A percentile compares a stretch with the other conserved stretches of the same genome.
phyloP scores from a whole-genome alignment of 2,329 filamentous ascomycete genomes.

The Colletotrichum nymphaeae region DNA sequence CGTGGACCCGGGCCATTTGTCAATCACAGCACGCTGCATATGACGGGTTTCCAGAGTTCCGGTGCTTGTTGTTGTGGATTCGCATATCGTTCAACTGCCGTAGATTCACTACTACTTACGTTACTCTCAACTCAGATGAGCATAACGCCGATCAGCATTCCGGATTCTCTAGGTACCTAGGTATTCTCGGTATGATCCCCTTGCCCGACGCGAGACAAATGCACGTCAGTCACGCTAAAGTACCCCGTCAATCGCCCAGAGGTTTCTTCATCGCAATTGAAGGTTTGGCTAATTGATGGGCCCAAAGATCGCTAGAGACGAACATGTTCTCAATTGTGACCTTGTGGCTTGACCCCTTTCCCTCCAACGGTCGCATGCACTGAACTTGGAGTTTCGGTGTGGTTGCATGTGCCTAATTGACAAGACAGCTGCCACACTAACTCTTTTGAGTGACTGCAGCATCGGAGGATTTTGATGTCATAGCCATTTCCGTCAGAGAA shows the following conservation, averaged over 20 bases:
- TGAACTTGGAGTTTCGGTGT: neutral
- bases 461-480: slow-evolving; percentile 15
- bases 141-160: neutral
- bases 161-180: no score
- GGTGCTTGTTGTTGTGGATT: neutral
- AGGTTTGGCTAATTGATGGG: neutral
- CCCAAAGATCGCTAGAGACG: neutral
- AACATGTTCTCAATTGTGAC: neutral
- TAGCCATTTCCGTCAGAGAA: neutral
- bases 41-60: neutral
- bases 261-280: neutral
- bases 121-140: neutral
- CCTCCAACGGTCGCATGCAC: neutral
- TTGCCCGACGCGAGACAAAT: no score
- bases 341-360: neutral
- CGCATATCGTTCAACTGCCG: neutral
- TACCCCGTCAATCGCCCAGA: neutral
- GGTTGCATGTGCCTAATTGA: neutral
- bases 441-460: neutral
- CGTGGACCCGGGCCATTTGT: neutral
- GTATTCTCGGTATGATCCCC: no score
- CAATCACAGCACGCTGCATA: neutral
- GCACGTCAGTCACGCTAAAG: no score
- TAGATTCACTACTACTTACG: neutral
- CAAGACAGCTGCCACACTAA: neutral